Evolutionary conservation across 805 yeast species (phyloP).

Genomic region (Cephaloascus albidus): DNA sequence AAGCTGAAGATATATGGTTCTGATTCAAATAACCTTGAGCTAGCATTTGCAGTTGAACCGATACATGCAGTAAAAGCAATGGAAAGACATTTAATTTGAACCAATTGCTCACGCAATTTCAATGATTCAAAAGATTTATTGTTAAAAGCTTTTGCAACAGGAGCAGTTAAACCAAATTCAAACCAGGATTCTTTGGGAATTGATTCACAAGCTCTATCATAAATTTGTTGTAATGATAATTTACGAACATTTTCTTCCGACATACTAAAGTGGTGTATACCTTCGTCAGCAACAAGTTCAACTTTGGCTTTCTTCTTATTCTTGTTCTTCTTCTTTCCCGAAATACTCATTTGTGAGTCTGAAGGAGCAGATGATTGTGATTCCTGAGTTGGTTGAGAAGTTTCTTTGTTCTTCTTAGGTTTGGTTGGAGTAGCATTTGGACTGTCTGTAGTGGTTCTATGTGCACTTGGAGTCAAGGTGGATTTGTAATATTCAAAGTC

Average conservation of each 20-base stretch:
- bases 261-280: conserved; percentile 41
- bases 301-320: conserved; percentile 4
- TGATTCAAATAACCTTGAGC: conserved; percentile 57
- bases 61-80: conserved; percentile 55
- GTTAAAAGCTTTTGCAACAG: conserved; percentile 67
- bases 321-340: conserved; percentile 5
- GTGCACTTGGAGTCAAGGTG: neutral
- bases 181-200: conserved; percentile 59
- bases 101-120: conserved; percentile 45
- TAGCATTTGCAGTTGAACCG: conserved; percentile 46
- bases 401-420: neutral
- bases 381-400: neutral
- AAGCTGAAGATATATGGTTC: conserved; percentile 65
- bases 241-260: conserved; percentile 49
- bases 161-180: conserved; percentile 51
- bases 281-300: conserved; percentile 20
- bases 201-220: conserved; percentile 45
- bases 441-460: neutral
- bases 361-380: neutral
- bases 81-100: conserved; percentile 57
- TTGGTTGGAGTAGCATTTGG: neutral
- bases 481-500: conserved; percentile 18
- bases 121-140: conserved; percentile 43
- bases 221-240: conserved; percentile 49
- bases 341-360: neutral